These are phyloP conservation scores for Aegilops longissima DNA, from an alignment of 176 grass and related monocot species.

Conservation along the genomic window DNA sequence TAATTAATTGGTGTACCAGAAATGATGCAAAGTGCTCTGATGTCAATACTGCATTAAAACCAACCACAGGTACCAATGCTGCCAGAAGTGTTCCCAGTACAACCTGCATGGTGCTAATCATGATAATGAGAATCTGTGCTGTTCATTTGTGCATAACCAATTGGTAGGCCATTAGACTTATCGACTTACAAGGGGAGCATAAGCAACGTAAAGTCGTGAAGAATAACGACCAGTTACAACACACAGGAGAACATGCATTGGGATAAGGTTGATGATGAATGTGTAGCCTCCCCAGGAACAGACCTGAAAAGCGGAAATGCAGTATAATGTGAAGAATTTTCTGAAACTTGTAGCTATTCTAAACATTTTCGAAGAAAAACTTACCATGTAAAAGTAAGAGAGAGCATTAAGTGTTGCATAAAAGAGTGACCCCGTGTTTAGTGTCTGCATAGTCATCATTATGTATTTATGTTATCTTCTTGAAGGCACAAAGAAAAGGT, in stretches of 20 bases:
- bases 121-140: background rate
- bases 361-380: background rate
- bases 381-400: conserved; percentile 99
- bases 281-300: conserved; percentile 99
- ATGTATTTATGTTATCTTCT: background rate
- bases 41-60: conserved; percentile 99
- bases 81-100: conserved; percentile 94
- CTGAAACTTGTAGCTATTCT: conserved; percentile 1
- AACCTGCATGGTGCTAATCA: conserved; percentile 49
- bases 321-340: background rate
- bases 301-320: conserved; percentile 48
- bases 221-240: conserved; percentile 99
- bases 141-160: background rate
- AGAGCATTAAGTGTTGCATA: conserved; percentile 95
- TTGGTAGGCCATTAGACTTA: background rate
- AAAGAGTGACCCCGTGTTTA: conserved; percentile 97
- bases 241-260: conserved; percentile 96
- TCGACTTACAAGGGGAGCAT: conserved; percentile 94
- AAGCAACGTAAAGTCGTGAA: conserved; percentile 92
- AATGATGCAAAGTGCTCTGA: conserved; percentile 99
- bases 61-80: conserved; percentile 97
- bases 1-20: conserved; percentile 54
- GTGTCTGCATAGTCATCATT: conserved; percentile 58
- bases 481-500: background rate
- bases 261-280: conserved; percentile 99